phyloP scores from a whole-genome alignment of 306 rosid genomes.

The Albizia julibrissin region DNA sequence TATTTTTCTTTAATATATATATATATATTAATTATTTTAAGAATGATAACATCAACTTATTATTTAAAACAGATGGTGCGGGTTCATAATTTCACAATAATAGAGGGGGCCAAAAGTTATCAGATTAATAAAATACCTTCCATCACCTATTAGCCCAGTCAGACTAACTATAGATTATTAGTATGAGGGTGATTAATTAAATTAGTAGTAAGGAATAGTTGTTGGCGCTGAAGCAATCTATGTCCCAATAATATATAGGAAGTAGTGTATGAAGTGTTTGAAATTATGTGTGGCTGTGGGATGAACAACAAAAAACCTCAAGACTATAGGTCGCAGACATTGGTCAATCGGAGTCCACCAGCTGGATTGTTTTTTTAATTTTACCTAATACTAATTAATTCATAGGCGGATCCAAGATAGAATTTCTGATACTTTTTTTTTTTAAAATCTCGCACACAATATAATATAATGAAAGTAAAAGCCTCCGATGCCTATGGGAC shows the following conservation, averaged over 20 bases:
- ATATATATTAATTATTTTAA: neutral
- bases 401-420: neutral
- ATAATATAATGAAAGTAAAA: neutral
- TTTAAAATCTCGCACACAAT: neutral
- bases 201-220: slow-evolving; percentile 2
- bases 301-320: slow-evolving; percentile 13
- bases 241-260: slow-evolving; percentile 9
- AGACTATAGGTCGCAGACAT: slow-evolving; percentile 29
- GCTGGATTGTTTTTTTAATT: slow-evolving; percentile 15
- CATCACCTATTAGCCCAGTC: neutral
- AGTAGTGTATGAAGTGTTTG: slow-evolving; percentile 24
- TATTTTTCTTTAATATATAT: neutral
- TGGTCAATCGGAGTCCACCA: slow-evolving; percentile 51
- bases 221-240: neutral
- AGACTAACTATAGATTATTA: neutral
- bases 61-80: neutral
- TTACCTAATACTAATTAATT: neutral
- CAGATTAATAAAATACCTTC: neutral
- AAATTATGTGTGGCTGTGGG: neutral
- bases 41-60: neutral
- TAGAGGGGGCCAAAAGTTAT: neutral
- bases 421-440: neutral
- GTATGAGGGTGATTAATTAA: neutral
- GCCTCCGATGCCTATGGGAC: neutral
- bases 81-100: neutral